Percentiles rank a stretch among this genome's conserved stretches.
Conservation (phyloP, 148 eudicot genomes). For the Simmondsia chinensis region DNA sequence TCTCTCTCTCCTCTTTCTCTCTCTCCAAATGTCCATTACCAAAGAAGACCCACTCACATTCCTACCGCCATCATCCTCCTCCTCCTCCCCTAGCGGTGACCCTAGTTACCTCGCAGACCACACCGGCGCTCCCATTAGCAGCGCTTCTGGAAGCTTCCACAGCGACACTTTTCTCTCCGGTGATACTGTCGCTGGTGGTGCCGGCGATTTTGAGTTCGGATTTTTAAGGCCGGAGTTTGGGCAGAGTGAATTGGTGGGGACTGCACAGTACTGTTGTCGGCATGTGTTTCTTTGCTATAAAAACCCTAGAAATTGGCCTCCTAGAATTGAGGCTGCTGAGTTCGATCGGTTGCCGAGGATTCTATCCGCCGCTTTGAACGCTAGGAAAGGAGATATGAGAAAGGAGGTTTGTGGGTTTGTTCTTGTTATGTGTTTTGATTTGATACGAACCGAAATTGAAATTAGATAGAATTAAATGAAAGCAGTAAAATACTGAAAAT, state of each 20-base stretch:
- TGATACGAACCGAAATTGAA: neutral
- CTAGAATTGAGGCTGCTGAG: slow-evolving; percentile 95
- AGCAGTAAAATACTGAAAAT: too few species aligned
- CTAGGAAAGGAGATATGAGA: slow-evolving; percentile 44
- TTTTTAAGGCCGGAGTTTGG: slow-evolving; percentile 57
- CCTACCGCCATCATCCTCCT: too few species aligned
- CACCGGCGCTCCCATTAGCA: too few species aligned
- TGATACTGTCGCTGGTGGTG: too few species aligned
- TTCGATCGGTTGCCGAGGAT: slow-evolving; percentile 94
- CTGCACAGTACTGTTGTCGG: slow-evolving; percentile 58
- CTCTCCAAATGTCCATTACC: too few species aligned
- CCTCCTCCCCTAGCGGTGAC: too few species aligned
- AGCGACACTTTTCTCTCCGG: too few species aligned
- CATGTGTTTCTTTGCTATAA: slow-evolving; percentile 95
- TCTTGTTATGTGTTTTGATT: neutral
- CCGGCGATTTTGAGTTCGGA: slow-evolving; percentile 59
- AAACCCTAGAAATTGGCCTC: slow-evolving; percentile 87
- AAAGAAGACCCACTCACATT: too few species aligned
- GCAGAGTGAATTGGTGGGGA: slow-evolving; percentile 40
- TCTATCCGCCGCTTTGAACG: slow-evolving; percentile 66
- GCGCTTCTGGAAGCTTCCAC: too few species aligned
- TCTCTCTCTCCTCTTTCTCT: too few species aligned
- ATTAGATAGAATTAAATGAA: too few species aligned
- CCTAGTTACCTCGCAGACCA: too few species aligned
- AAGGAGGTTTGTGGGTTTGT: slow-evolving; percentile 36